Conservation (phyloP, 2,329 filamentous ascomycete genomes). For the Fusarium sp. region DNA sequence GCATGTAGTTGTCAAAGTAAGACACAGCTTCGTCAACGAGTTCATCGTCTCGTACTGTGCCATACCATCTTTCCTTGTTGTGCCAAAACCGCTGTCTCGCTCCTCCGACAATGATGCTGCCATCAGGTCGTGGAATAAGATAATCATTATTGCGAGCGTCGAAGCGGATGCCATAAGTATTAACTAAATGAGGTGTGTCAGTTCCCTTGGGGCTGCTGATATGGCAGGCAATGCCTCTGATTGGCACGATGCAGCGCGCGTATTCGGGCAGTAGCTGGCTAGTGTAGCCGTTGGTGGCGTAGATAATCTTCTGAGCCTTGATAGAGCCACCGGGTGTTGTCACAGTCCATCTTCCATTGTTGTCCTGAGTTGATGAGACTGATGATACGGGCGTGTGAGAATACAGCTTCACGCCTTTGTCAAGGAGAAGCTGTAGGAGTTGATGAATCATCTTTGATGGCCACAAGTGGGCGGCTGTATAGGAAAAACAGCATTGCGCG, state of each 20-base stretch:
- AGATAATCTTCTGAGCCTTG: background rate
- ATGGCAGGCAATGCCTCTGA: slow-evolving; percentile 64
- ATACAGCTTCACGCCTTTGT: slow-evolving; percentile 24
- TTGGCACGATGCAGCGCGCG: slow-evolving; percentile 73
- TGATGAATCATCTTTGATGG: slow-evolving; percentile 36
- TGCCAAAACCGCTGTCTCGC: slow-evolving; percentile 52
- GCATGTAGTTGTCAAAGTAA: slow-evolving; percentile 66
- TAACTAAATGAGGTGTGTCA: slow-evolving; percentile 40
- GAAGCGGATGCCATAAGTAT: slow-evolving; percentile 48
- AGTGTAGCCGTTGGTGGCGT: slow-evolving; percentile 76
- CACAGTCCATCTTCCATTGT: slow-evolving; percentile 2
- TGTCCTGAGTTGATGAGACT: slow-evolving; percentile 11
- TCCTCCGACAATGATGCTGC: slow-evolving; percentile 54
- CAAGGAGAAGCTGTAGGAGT: slow-evolving; percentile 23
- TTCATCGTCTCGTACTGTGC: slow-evolving; percentile 61
- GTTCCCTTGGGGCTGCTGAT: slow-evolving; percentile 45
- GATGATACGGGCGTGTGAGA: slow-evolving; percentile 32
- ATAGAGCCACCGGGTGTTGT: background rate
- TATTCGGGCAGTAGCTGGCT: slow-evolving; percentile 73
- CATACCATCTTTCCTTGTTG: slow-evolving; percentile 59
- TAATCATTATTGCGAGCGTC: slow-evolving; percentile 51
- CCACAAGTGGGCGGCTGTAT: slow-evolving; percentile 39
- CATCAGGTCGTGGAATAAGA: slow-evolving; percentile 61
- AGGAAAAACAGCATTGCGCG: slow-evolving; percentile 37
- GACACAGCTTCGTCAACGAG: slow-evolving; percentile 58